Percentiles rank a stretch among this genome's conserved stretches.
Conservation (phyloP, 1,139 yeast species). For the Torulaspora pretoriensis region DNA sequence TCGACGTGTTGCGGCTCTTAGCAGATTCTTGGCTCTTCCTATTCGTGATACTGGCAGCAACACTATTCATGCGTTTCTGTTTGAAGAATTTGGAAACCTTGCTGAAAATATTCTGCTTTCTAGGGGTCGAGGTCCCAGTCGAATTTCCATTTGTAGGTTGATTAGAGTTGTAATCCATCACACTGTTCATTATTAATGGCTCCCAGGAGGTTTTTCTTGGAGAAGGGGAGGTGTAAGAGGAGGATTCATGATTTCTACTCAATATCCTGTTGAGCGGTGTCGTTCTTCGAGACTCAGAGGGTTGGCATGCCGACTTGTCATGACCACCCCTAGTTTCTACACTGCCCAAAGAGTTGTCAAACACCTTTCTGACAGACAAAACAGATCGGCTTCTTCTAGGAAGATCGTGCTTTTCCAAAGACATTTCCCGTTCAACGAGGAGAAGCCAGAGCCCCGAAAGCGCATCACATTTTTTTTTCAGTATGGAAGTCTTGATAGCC, state of each 20-base stretch:
- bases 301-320: constrained; percentile 13
- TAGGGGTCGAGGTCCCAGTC: constrained; percentile 5
- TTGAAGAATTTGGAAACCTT: constrained; percentile 28
- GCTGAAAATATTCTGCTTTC: constrained; percentile 10
- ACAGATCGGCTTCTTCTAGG: constrained; percentile 53
- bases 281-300: constrained; percentile 13
- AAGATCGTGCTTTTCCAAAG: constrained; percentile 42
- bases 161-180: constrained; percentile 1
- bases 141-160: constrained; percentile 2
- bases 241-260: constrained; percentile 19
- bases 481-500: constrained; percentile 56
- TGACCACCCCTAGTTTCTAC: constrained; percentile 16
- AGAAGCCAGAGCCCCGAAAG: constrained; percentile 84
- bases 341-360: constrained; percentile 20
- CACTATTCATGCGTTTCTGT: constrained; percentile 7
- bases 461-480: constrained; percentile 63
- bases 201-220: constrained; percentile 6
- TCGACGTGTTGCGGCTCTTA: constrained; percentile 8
- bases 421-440: constrained; percentile 59
- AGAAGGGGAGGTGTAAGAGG: constrained; percentile 3
- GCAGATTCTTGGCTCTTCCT: constrained; percentile 10
- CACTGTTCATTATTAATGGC: constrained; percentile 5
- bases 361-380: constrained; percentile 34
- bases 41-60: constrained; percentile 3
- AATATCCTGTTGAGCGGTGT: constrained; percentile 20